Evolutionary conservation across 2,329 filamentous ascomycete species (phyloP).

Genomic region (Camillea tinctor): DNA sequence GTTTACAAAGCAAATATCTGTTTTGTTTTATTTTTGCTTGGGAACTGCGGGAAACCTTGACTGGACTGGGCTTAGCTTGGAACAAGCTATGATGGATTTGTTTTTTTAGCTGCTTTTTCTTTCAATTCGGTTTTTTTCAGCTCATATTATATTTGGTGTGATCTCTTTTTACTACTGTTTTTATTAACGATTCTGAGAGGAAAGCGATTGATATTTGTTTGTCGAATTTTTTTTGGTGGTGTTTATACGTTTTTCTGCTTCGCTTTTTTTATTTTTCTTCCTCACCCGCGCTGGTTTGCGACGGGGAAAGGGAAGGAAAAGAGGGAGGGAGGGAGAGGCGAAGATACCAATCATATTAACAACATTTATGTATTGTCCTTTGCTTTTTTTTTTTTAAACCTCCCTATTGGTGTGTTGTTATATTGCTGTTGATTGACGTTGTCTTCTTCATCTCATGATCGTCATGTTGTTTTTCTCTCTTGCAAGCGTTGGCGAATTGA

Average conservation of each 20-base stretch:
- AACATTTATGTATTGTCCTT: constrained; percentile 2
- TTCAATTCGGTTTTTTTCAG: background rate
- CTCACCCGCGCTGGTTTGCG: too few relatives aligned
- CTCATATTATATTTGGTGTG: background rate
- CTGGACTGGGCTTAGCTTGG: too few relatives aligned
- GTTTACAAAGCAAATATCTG: too few relatives aligned
- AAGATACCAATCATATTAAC: background rate
- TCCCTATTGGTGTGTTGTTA: background rate
- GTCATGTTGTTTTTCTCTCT: background rate
- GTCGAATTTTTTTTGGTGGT: background rate
- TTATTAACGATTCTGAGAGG: background rate
- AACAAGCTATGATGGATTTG: too few relatives aligned
- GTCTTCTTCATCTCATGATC: background rate
- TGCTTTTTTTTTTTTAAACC: background rate
- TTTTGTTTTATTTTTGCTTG: too few relatives aligned
- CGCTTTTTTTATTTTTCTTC: constrained; percentile 6
- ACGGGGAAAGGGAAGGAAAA: constrained; percentile 4
- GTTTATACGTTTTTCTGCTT: constrained; percentile 3
- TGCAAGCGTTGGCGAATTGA: background rate
- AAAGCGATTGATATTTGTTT: too few relatives aligned
- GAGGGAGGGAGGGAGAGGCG: constrained; percentile 5
- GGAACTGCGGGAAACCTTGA: too few relatives aligned
- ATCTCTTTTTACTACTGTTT: background rate
- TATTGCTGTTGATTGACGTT: background rate
- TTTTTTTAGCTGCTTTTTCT: background rate